These are phyloP conservation scores for Epichloe uncinata DNA, from an alignment of 2,329 filamentous ascomycete species.

Conservation along the genomic window DNA sequence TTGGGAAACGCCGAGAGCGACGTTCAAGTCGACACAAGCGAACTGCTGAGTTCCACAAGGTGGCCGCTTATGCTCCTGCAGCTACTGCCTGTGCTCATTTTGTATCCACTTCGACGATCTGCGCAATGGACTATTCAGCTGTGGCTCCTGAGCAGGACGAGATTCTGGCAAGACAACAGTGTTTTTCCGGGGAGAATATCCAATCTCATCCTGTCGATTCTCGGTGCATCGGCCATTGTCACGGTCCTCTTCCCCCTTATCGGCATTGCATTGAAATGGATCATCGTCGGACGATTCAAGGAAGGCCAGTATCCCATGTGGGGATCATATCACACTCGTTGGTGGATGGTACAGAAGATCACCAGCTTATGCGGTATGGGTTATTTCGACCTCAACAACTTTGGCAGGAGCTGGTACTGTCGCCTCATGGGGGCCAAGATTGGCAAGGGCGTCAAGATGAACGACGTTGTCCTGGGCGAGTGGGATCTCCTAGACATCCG, in stretches of 20 bases:
- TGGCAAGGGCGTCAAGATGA: conserved; percentile 34
- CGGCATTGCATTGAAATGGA: conserved; percentile 39
- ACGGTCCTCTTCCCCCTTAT: conserved; percentile 29
- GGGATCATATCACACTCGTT: conserved; percentile 42
- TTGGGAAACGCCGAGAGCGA: conserved; percentile 1
- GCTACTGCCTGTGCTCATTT: conserved; percentile 32
- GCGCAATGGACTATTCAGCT: conserved; percentile 40
- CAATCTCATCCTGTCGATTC: conserved; percentile 31
- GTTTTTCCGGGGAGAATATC: conserved; percentile 31
- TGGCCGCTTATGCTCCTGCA: conserved; percentile 35
- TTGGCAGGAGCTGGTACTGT: conserved; percentile 29
- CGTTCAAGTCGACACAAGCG: conserved; percentile 19
- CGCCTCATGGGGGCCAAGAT: conserved; percentile 39
- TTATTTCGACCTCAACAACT: conserved; percentile 27
- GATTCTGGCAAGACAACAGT: conserved; percentile 24
- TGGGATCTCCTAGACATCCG: conserved; percentile 41
- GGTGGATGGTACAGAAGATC: conserved; percentile 45
- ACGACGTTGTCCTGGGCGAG: conserved; percentile 33
- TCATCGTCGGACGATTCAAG: conserved; percentile 37
- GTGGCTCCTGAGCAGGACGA: conserved; percentile 28
- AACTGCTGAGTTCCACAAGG: conserved; percentile 35
- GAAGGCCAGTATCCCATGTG: conserved; percentile 46
- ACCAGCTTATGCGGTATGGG: conserved; percentile 34
- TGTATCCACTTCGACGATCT: conserved; percentile 37
- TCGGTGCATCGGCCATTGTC: conserved; percentile 26